A percentile compares a stretch with the other conserved stretches of the same genome.
phyloP scores from a whole-genome alignment of 352 stramenopile genomes.

The Hyaloperonospora arabidopsidis region DNA sequence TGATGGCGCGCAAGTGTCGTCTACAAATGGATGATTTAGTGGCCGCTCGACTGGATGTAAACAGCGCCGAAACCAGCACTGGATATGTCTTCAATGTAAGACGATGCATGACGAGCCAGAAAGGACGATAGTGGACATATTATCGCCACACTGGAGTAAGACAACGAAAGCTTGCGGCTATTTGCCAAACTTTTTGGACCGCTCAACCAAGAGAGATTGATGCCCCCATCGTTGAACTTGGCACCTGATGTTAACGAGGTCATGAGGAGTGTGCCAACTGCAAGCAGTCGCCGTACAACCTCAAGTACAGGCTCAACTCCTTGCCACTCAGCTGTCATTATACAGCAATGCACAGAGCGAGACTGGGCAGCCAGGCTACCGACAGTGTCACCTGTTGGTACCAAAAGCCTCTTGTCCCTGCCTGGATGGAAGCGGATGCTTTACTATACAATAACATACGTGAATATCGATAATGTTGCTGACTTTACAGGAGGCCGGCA shows the following conservation, averaged over 20 bases:
- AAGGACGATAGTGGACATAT: too few relatives aligned
- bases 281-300: conserved; percentile 16
- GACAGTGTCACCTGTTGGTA: not conserved
- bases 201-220: conserved; percentile 6
- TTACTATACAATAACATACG: too few relatives aligned
- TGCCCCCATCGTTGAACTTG: conserved; percentile 26
- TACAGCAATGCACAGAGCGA: not conserved
- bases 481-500: conserved; percentile 11
- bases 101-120: too few relatives aligned
- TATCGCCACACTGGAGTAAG: too few relatives aligned
- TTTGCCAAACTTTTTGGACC: not conserved
- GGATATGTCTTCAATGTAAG: too few relatives aligned
- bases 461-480: conserved; percentile 27
- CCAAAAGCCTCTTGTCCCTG: too few relatives aligned
- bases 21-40: conserved; percentile 13
- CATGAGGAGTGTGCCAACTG: conserved; percentile 16
- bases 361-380: not conserved
- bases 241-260: conserved; percentile 7
- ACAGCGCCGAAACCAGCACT: not conserved
- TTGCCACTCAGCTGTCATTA: not conserved
- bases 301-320: conserved; percentile 6
- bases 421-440: too few relatives aligned
- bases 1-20: not conserved
- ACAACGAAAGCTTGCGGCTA: too few relatives aligned
- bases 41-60: conserved; percentile 6